Conservation (phyloP, 176 grass and related monocot genomes). For the Typha latifolia region DNA sequence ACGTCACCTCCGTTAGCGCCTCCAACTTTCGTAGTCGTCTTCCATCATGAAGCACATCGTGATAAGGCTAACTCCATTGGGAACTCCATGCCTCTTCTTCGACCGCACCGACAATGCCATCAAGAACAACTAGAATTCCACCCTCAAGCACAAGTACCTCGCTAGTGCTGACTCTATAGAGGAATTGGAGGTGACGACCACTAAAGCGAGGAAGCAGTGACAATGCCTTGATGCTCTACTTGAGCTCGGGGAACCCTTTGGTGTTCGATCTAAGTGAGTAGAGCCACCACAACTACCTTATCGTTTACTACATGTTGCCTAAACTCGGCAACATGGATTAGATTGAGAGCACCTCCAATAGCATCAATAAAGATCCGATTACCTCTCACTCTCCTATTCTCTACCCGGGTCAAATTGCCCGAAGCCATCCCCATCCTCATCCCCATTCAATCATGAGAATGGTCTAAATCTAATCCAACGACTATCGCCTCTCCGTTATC, state of each 20-base stretch:
- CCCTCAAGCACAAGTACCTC: slow-evolving; percentile 50
- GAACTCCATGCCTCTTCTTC: slow-evolving; percentile 59
- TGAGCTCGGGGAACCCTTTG: slow-evolving; percentile 46
- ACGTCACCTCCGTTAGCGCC: no score
- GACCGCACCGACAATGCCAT: slow-evolving; percentile 94
- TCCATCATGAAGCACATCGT: no score
- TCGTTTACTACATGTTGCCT: slow-evolving; percentile 52
- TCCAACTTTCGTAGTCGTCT: no score
- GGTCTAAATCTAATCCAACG: no score
- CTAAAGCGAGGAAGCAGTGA: slow-evolving; percentile 63
- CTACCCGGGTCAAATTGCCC: slow-evolving; percentile 35
- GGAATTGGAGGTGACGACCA: slow-evolving; percentile 16
- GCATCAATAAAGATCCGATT: slow-evolving; percentile 13
- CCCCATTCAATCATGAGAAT: no score
- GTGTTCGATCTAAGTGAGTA: slow-evolving; percentile 70
- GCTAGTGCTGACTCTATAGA: neutral
- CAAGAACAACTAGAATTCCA: slow-evolving; percentile 98
- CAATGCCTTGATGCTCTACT: slow-evolving; percentile 27
- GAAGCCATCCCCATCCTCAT: neutral
- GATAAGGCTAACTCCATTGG: no score
- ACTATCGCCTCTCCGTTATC: neutral
- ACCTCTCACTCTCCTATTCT: slow-evolving; percentile 62
- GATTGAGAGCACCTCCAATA: neutral
- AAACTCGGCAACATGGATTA: neutral
- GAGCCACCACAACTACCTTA: slow-evolving; percentile 49